phyloP scores from a whole-genome alignment of 371 early-diverging fungal species.

The Mortierella sp. region DNA sequence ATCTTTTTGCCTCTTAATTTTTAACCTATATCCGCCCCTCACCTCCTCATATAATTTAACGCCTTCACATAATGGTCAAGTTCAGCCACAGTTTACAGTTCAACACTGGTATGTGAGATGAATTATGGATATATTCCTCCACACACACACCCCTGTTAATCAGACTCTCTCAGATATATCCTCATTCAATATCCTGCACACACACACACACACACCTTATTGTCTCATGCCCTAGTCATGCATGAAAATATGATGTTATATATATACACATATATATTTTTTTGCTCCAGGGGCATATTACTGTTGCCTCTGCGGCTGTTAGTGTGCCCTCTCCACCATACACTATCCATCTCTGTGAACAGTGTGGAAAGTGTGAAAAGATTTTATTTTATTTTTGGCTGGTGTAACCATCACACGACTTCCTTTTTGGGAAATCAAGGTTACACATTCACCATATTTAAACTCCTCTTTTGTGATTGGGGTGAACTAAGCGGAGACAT shows the following conservation, averaged over 20 bases:
- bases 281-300: too few species aligned
- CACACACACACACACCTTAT: too few species aligned
- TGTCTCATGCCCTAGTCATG: too few species aligned
- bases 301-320: too few species aligned
- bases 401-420: slow-evolving; percentile 37
- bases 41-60: not conserved
- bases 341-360: not conserved
- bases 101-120: slow-evolving; percentile 44
- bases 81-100: slow-evolving; percentile 57
- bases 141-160: not conserved
- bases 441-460: not conserved
- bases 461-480: not conserved
- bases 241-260: too few species aligned
- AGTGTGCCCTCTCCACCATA: too few species aligned
- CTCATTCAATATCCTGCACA: too few species aligned
- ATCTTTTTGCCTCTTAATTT: too few species aligned
- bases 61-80: slow-evolving; percentile 39
- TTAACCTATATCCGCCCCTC: not conserved
- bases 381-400: too few species aligned
- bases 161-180: not conserved
- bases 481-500: not conserved
- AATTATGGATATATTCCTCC: not conserved
- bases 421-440: slow-evolving; percentile 21
- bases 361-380: too few species aligned
- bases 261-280: too few species aligned